Conservation (phyloP, 2,329 filamentous ascomycete genomes). For the Trichoderma cornu-damae region DNA sequence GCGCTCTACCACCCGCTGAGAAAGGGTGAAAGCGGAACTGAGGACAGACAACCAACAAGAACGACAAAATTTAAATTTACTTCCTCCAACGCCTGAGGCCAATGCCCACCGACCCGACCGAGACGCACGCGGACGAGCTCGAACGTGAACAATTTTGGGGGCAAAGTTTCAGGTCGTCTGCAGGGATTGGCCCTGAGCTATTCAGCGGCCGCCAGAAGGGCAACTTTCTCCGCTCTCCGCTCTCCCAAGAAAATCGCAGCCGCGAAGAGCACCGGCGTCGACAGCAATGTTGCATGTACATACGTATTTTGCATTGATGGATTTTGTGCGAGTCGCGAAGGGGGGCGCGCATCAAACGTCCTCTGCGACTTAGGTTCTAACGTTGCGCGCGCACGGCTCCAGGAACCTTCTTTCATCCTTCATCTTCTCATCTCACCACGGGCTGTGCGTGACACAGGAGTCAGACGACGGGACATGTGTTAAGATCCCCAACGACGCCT, state of each 20-base stretch:
- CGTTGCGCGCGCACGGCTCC: not conserved
- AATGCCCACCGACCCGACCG: not conserved
- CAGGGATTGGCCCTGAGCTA: not conserved
- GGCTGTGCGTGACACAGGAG: not conserved
- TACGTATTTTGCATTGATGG: no score
- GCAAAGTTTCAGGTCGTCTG: not conserved
- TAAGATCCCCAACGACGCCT: no score
- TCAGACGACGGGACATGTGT: conserved; percentile 11
- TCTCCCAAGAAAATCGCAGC: not conserved
- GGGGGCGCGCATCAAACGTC: no score
- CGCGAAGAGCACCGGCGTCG: not conserved
- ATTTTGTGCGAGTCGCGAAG: no score
- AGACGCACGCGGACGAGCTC: not conserved
- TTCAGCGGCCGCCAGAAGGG: not conserved
- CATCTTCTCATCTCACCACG: not conserved
- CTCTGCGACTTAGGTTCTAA: not conserved
- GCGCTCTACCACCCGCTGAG: no score
- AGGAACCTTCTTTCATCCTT: not conserved
- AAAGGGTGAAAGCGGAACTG: no score
- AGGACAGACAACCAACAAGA: no score
- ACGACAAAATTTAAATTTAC: no score
- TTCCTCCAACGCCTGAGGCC: not conserved
- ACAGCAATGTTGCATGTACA: not conserved
- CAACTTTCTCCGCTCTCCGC: not conserved
- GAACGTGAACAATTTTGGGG: not conserved